Conservation (phyloP, 805 yeast genomes). For the Kazachstania taianensis region DNA sequence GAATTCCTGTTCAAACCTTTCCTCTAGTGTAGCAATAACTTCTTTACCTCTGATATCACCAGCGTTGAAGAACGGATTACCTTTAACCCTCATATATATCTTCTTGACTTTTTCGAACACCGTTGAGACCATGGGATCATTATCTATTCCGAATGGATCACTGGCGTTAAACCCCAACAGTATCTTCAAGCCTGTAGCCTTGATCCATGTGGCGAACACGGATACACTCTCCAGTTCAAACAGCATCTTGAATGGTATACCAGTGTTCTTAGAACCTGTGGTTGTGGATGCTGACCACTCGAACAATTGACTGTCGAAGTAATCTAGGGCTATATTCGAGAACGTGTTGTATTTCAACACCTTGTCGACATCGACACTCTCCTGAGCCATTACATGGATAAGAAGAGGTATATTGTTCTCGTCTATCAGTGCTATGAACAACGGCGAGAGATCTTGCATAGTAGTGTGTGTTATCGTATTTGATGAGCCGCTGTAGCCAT, state of each 20-base stretch:
- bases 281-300: constrained; percentile 12
- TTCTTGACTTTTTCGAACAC: constrained; percentile 18
- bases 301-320: constrained; percentile 22
- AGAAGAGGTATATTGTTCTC: constrained; percentile 20
- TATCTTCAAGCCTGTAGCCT: constrained; percentile 24
- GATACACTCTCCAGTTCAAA: constrained; percentile 24
- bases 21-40: constrained; percentile 12
- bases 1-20: constrained; percentile 4
- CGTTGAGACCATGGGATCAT: constrained; percentile 4
- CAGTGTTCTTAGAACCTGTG: constrained; percentile 9
- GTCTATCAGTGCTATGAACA: constrained; percentile 21
- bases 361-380: constrained; percentile 12
- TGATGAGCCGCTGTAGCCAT: too few relatives aligned
- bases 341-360: constrained; percentile 24
- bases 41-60: constrained; percentile 8
- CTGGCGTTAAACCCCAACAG: constrained; percentile 19
- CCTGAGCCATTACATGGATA: constrained; percentile 15
- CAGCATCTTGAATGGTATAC: constrained; percentile 15
- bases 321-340: constrained; percentile 27
- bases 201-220: constrained; percentile 24
- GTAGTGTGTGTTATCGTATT: too few relatives aligned
- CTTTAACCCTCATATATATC: constrained; percentile 18
- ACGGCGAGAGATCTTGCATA: not conserved
- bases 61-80: constrained; percentile 20
- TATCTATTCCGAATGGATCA: constrained; percentile 2